Base-by-base conservation (phyloP, 2,329 filamentous ascomycete genomes). In the Alternaria arbusti region DNA sequence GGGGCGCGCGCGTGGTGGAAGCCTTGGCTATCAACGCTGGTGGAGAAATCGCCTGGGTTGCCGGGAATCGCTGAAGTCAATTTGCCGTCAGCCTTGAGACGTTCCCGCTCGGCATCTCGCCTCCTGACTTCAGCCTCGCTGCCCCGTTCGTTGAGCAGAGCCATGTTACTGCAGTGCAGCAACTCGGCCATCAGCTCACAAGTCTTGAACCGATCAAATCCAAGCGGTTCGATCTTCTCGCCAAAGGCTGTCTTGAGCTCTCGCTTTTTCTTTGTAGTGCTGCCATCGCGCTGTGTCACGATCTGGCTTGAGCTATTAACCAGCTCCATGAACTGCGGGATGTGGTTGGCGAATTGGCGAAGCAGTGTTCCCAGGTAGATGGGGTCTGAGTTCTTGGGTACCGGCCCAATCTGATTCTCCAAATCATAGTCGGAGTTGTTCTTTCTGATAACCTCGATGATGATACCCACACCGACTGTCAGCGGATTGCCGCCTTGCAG, bases 381-480 rank as follows among this genome's bases (percentile, higher is more conserved):
- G 5, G 96, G 96, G 74, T 99, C 96, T 55, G 94, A 95, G 0
- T 95, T 95, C 58, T 90, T 85, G 3, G 91, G 88, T 68, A 92
- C 92, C 26, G 92, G 89, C 63, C 94, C 93, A 52, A 91, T 89
- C 65, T 94, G 90, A 71, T 94, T 92, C 71, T 98, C 96, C 1
- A 96, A 91, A 72, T 99, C 96, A 78, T 99, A 99, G 80, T 99
- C 96, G 0, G 96, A 98, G 79, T 99, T 99, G 82, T 99, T 99
- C 83, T 99, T 99, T 64, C 96, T 89, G 78, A 99, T 99, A 49
- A 99, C 96, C 81, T 99, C 96, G 68, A 99, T 99, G 32, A 99
- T 88, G 74, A 98, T 97, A 20, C 96, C 96, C 11, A 99, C 96
- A 54, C 96, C 96, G 15, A 98, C 96, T 0, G 95, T 98, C 62